Evolutionary conservation across 1,139 yeast species (phyloP), one percentile per base, ranked within the genome.

Genomic region (Magnusiomyces paraingens): DNA sequence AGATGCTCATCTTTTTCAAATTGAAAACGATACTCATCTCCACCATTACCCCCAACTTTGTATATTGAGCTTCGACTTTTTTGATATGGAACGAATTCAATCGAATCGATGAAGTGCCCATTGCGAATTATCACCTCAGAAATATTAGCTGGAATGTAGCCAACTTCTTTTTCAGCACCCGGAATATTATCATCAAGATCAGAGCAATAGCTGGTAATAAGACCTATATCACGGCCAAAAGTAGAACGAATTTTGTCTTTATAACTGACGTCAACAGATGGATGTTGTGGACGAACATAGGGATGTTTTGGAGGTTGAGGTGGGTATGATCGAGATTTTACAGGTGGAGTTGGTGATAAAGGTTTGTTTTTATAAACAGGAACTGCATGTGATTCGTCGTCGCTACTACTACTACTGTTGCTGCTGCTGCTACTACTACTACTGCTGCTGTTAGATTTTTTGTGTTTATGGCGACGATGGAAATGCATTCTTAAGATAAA

Each of bases 61-160:
- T 22, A 17, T 6, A 22, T 17, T 5, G 35, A 5, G 17, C n/a
- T n/a, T 51, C 10, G 32, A 8, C 32, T 8, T 26, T 26, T 26
- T 26, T 26, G 4, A 8, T 8, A 26, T 26, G 32, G 8, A 43
- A 64, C 51, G 41, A 77, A 64, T 56, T 76, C 78, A 12, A 91
- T 64, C 1, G 98, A 98, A 70, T 90, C 96, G 21, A 93, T 69
- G 0, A 94, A 93, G 20, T 73, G 68, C 1, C 96, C 96, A 59
- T 83, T 80, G 60, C 79, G 83, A 0, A 88, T 76, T 56, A 86
- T 76, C 0, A 88, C 75, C 52, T 73, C 75, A 46, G 70, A 70
- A 5, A 84, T 48, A 15, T 69, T 26, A 58, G 64, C 56, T 8
- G 63, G 64, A 49, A 65, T 52, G 26, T 58, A 26, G 8, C 32